Evolutionary conservation across 768 basidiomycete genomes (phyloP).

Genomic region (Russula sp.): DNA sequence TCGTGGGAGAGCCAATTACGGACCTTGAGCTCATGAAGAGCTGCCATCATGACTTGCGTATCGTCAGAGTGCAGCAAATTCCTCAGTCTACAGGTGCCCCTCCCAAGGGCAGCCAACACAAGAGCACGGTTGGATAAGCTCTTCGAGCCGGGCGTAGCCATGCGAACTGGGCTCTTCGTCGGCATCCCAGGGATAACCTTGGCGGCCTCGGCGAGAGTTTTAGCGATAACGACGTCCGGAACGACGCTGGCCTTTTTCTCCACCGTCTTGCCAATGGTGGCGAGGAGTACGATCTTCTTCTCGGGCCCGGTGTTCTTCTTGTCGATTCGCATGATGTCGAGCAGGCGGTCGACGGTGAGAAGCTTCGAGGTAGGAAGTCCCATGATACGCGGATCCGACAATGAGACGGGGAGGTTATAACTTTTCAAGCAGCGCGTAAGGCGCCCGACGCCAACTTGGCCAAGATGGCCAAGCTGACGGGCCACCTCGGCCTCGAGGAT

Average conservation of each 20-base stretch:
- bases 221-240: conserved; percentile 71
- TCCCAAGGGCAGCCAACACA: no score
- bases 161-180: conserved; percentile 42
- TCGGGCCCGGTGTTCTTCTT: conserved; percentile 93
- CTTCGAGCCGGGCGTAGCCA: conserved; percentile 59
- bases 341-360: conserved; percentile 72
- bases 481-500: conserved; percentile 95
- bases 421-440: conserved; percentile 82
- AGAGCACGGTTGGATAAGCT: no score
- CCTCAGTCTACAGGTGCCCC: no score
- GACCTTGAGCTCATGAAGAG: no score
- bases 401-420: conserved; percentile 82
- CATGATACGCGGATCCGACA: conserved; percentile 73
- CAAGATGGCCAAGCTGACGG: conserved; percentile 77
- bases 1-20: background rate
- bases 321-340: conserved; percentile 87
- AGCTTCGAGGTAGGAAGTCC: conserved; percentile 61
- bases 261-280: conserved; percentile 84
- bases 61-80: no score
- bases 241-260: conserved; percentile 90
- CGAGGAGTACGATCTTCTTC: conserved; percentile 93
- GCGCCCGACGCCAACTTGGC: conserved; percentile 89
- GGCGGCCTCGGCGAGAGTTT: conserved; percentile 75
- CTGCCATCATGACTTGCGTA: no score
- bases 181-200: conserved; percentile 68